Conservation (phyloP, 108 stramenopile species). For the Hondaea fermentalgiana region DNA sequence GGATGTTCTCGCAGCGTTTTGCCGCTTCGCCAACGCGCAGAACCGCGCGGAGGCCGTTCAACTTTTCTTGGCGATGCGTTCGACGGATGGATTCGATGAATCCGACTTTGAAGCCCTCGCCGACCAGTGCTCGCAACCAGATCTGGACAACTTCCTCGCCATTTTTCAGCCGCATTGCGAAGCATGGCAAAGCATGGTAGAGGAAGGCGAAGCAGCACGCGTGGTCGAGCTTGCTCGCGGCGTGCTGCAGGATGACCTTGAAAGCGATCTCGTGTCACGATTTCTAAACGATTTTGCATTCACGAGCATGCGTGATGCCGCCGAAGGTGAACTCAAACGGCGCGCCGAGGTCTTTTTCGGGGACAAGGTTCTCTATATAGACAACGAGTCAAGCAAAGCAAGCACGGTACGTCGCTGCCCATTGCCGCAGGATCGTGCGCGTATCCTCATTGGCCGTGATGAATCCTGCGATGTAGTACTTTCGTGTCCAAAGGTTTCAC, state of each 20-base stretch:
- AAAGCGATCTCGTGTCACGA: not conserved
- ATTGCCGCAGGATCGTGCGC: not conserved
- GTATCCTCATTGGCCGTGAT: not conserved
- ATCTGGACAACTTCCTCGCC: not conserved
- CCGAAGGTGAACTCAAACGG: not conserved
- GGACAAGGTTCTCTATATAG: not conserved
- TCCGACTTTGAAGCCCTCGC: not conserved
- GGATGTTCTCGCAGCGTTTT: no score
- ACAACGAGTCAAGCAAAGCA: not conserved
- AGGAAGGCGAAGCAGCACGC: not conserved
- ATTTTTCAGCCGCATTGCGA: not conserved
- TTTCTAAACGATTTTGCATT: not conserved
- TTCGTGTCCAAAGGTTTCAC: not conserved
- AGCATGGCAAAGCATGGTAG: not conserved
- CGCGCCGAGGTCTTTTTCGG: not conserved
- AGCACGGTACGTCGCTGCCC: not conserved
- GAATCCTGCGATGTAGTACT: not conserved
- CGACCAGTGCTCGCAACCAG: not conserved
- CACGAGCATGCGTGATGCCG: not conserved
- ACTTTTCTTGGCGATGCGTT: not conserved
- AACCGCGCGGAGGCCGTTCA: not conserved
- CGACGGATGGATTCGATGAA: not conserved
- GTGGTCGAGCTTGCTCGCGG: not conserved
- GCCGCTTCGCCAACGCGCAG: not conserved
- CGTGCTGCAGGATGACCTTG: not conserved